Evolutionary conservation across 345 rosid species (phyloP).

Genomic region (Cardamine occulta): DNA sequence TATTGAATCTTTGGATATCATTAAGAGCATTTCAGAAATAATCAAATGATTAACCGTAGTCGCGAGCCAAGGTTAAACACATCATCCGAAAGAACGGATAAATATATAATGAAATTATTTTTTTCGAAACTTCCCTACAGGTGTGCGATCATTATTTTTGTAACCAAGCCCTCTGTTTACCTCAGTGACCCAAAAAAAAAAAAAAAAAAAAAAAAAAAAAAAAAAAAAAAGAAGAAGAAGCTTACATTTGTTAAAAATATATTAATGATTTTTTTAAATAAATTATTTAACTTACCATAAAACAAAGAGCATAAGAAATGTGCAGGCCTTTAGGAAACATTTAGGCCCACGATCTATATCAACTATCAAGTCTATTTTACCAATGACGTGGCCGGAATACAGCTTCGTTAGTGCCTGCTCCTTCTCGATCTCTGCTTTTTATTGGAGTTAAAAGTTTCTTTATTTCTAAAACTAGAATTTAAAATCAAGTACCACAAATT

Average conservation of each 20-base stretch:
- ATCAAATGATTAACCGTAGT: not conserved
- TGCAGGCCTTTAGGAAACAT: not conserved
- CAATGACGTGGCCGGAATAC: not conserved
- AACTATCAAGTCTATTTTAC: not conserved
- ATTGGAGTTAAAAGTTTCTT: no score
- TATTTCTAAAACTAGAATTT: no score
- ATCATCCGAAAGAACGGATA: not conserved
- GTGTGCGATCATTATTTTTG: not conserved
- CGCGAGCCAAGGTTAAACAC: not conserved
- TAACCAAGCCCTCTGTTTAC: not conserved
- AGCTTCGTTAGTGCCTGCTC: not conserved
- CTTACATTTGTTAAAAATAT: not conserved
- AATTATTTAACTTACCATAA: not conserved
- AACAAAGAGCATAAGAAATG: not conserved
- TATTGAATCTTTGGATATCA: not conserved
- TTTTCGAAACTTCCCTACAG: not conserved
- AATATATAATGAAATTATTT: no score
- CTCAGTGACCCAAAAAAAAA: not conserved
- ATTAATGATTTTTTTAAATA: no score
- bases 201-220: no score
- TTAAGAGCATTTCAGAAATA: not conserved
- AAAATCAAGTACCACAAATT: no score
- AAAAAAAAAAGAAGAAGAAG: not conserved
- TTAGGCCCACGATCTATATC: not conserved
- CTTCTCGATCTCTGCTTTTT: no score